phyloP scores from a whole-genome alignment of 257 asterid genomes.

The Handroanthus guayacan region DNA sequence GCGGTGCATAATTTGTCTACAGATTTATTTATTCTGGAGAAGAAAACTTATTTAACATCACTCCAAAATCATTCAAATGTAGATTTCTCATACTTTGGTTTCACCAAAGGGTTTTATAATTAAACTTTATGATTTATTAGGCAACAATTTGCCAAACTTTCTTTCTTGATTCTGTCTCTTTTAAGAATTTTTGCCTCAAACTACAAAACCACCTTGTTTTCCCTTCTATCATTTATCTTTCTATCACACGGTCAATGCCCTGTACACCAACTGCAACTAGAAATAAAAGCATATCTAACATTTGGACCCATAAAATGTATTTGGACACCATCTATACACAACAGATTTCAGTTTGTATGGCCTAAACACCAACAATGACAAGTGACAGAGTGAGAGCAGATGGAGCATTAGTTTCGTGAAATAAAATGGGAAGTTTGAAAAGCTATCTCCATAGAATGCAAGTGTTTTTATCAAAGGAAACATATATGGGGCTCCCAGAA shows the following conservation, averaged over 20 bases:
- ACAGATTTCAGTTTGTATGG: neutral
- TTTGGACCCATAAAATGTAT: neutral
- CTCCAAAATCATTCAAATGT: neutral
- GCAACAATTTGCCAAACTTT: neutral
- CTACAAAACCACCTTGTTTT: neutral
- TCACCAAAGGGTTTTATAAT: neutral
- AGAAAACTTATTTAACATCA: neutral
- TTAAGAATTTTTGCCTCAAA: neutral
- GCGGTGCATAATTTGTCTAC: neutral
- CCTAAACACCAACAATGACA: neutral
- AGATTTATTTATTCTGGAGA: neutral
- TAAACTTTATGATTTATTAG: neutral
- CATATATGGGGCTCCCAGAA: neutral
- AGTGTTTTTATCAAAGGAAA: neutral
- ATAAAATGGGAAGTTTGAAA: neutral
- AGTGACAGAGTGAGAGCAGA: neutral
- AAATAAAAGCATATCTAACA: constrained; percentile 1
- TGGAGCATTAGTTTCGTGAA: neutral
- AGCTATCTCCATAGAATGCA: neutral
- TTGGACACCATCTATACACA: neutral
- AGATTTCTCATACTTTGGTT: neutral
- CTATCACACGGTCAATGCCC: neutral
- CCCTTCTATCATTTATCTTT: neutral
- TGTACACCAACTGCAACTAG: neutral
- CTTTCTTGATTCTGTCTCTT: neutral